Base-by-base conservation (phyloP, 495 filamentous ascomycete genomes). In the Tuber magnatum region DNA sequence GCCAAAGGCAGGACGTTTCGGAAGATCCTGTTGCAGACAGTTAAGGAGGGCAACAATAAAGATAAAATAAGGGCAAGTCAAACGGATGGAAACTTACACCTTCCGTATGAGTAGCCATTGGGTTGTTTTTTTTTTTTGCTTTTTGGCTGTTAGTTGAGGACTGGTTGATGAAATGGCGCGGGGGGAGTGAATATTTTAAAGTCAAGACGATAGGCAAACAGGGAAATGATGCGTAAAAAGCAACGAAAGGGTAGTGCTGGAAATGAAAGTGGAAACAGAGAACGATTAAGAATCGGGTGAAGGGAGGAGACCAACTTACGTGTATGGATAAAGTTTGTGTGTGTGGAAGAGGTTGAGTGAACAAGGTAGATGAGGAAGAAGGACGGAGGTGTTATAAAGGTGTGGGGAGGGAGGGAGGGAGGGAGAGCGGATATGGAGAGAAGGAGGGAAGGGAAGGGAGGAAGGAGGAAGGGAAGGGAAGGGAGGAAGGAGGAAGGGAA, bases 1-100 rank as follows among this genome's bases (percentile, higher is more conserved):
- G 76, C 89, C 91, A 83, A 88, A 90, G 2, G 80, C 85, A 9
- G 85, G 86, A 38, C 89, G 88, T 43, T 75, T 80, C 16, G 76
- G 75, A 38, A 81, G 73, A 28, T 51, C 46, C 80, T 79, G 72
- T 32, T 61, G 41, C 20, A 72, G 40, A 40, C 73, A 2, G 22
- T 69, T 75, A 74, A 56, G n/a, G 28, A 9, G 51, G 51, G 51
- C 24, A 35, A 65, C 18, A 65, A 65, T 32, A 65, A 85, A 81
- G 7, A 65, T 78, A 80, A 35, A 83, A 74, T 8, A 72, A 80
- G 1, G 83, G 80, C 51, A 85, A 79, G 0, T 78, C 61, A 71
- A 81, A 84, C 82, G 83, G 48, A 40, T 68, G 46, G 32, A 51
- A 79, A 73, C 69, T 76, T 73, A 82, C 74, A 71, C 61, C 44